Conservation (phyloP, 306 rosid species). For the Sphenostylis stenocarpa region DNA sequence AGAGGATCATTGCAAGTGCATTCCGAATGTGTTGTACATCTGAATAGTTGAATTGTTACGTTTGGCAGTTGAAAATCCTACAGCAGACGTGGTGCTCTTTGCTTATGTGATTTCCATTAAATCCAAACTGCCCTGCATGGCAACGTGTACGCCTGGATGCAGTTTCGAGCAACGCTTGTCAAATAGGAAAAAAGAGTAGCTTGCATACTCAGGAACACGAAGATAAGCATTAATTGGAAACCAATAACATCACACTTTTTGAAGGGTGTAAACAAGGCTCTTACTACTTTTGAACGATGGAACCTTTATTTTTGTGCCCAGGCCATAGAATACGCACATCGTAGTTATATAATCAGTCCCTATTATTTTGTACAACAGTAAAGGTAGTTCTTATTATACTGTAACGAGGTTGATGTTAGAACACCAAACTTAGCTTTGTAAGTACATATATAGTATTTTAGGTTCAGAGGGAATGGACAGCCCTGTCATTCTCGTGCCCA, state of each 20-base stretch:
- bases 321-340: not conserved
- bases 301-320: not conserved
- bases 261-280: not conserved
- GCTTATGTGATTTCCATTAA: not conserved
- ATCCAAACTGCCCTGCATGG: constrained; percentile 22
- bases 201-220: not conserved
- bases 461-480: not conserved
- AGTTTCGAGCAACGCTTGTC: not conserved
- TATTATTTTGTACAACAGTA: not conserved
- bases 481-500: not conserved
- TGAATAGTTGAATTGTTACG: constrained; percentile 11
- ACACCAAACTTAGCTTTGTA: not conserved
- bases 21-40: not conserved
- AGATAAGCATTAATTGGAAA: not conserved
- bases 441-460: not conserved
- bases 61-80: constrained; percentile 11
- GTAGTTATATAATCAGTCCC: not conserved
- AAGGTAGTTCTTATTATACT: not conserved
- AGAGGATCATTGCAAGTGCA: not conserved
- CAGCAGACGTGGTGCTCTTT: not conserved
- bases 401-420: not conserved
- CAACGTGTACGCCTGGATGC: not conserved
- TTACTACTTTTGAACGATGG: not conserved
- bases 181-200: not conserved
- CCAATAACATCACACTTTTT: not conserved